Evolutionary conservation across 31 red algal genomes (phyloP), one percentile per base, ranked within the genome.

Genomic region (Asparagopsis taxiformis): DNA sequence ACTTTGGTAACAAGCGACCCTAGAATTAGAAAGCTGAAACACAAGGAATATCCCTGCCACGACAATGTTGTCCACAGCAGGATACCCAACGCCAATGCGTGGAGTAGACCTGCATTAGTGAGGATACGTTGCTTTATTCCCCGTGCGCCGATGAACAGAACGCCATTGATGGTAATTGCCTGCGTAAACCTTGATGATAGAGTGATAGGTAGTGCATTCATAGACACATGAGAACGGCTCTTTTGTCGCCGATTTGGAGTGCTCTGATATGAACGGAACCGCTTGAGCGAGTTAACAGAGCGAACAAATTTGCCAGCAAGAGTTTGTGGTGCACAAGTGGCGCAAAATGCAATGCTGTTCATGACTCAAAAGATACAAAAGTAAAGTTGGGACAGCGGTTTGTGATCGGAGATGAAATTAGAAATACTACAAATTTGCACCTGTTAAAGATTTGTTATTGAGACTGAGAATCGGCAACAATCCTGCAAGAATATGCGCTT

Each of bases 1-100:
- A 91, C 23, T 16, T 58, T 60, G 3, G 96, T 99, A 8, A 60
- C 80, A 3, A 79, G 33, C 2, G 85, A 85, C 15, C 90, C 90
- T 7, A 94, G 15, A 15, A 99, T 46, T 24, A 99, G 50, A 80
- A 99, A 94, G 11, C 76, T 28, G 31, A 94, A 85, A 63, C 80
- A 80, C 3, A 91, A 44, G 0, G 65, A 55, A 70, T 90, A 99
- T 22, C 72, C 86, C 16, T 32, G 65, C 65, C 71, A 75, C 37
- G 79, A 87, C 48, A 91, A 55, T 2, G 70, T 81, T 11, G 74
- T 65, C 91, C 90, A 99, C 19, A 99, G 60, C 19, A 94, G 43
- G 13, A 94, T 43, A 0, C 96, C 91, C 3, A 99, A 35, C 3
- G 34, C 68, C 21, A 88, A 55, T 23, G 96, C 90, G 66, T 99